Base-by-base conservation (phyloP, 441 rosid genomes). In the Adansonia rubrostipa region DNA sequence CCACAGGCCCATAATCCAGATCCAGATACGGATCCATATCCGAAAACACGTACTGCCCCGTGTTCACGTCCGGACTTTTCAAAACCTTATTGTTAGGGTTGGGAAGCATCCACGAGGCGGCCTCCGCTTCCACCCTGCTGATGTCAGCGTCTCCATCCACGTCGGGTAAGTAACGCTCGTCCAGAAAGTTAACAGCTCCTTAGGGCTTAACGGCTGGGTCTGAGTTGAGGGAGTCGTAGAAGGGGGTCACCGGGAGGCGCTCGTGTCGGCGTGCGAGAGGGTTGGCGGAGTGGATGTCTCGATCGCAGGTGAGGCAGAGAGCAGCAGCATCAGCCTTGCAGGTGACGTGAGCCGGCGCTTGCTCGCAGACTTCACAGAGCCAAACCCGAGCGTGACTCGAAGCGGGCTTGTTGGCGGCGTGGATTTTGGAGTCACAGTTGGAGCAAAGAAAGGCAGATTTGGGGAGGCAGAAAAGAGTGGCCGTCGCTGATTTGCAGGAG, bases 261-360 rank as follows among this genome's bases (percentile, higher is more conserved):
- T 94, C 94, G 83, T 96, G 98, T 13, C 97, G 89, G 57, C 89
- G 84, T 11, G 99, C 97, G 19, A 95, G 76, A 0, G 94, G 98
- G 77, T 96, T 94, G 4, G 95, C 98, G 0, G 97, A 92, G 89
- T 96, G 98, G 83, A 96, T 96, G 77, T 96, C 98, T 0, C 89
- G 90, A 88, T 96, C 98, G 76, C 98, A 96, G 71, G 95, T 80
- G 83, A 87, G 78, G 84, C 99, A 96, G 45, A 94, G 93, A 7
- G 98, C 89, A 17, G 98, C 98, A 0, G 99, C 98, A 78, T 95
- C 99, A 0, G 99, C 98, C 82, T 91, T 91, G 88, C 99, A 95
- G 60, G 96, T 93, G 79, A 95, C 95, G 78, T 89, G 86, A 0
- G 99, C 98, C 0, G 99, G 98, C 0, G 96, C 97, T 77, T 93